These are phyloP conservation scores for Paracorniculantispora psalliotae DNA, from an alignment of 2,329 filamentous ascomycete species.

Conservation along the genomic window DNA sequence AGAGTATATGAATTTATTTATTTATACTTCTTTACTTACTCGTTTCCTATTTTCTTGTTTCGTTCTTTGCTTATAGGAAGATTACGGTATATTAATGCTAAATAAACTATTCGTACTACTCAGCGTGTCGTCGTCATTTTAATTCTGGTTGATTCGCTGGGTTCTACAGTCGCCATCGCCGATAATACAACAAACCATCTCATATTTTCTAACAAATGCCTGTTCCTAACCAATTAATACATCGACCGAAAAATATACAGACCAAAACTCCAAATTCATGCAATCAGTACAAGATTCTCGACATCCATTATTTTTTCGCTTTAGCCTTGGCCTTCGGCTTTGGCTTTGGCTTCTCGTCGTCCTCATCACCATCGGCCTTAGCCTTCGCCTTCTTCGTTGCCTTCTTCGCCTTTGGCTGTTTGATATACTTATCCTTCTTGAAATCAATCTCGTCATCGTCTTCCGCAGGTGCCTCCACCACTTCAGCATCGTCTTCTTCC, in stretches of 20 bases:
- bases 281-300: not conserved
- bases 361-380: constrained; percentile 44
- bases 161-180: not conserved
- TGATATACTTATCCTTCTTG: constrained; percentile 95
- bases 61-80: too few relatives aligned
- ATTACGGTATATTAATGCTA: too few relatives aligned
- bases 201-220: not conserved
- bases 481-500: constrained; percentile 74
- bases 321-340: constrained; percentile 47
- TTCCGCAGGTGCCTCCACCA: constrained; percentile 53
- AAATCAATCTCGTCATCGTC: constrained; percentile 77
- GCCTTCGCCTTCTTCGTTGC: constrained; percentile 34
- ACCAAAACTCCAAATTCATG: not conserved
- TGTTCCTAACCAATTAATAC: not conserved
- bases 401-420: constrained; percentile 72
- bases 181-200: not conserved
- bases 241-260: not conserved
- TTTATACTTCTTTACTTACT: too few relatives aligned
- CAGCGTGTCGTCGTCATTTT: too few relatives aligned
- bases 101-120: too few relatives aligned
- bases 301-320: constrained; percentile 2
- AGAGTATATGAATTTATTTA: too few relatives aligned
- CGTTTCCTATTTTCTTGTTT: too few relatives aligned
- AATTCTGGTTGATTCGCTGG: too few relatives aligned
- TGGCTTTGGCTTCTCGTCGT: constrained; percentile 50